Conservation (phyloP, 768 basidiomycete genomes). For the Leccinum variicolor region DNA sequence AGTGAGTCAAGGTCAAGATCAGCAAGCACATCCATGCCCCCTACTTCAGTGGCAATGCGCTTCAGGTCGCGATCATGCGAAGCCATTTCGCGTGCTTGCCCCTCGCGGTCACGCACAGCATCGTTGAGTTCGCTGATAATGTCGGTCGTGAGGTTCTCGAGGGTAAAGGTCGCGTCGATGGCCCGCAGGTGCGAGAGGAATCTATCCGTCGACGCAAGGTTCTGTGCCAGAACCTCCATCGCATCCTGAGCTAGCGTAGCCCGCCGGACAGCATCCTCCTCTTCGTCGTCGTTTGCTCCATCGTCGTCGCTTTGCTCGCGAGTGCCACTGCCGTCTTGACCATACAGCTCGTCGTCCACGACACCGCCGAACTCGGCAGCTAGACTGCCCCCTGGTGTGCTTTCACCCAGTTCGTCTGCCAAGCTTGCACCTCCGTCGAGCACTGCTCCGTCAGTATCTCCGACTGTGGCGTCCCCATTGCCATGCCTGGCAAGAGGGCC, state of each 20-base stretch:
- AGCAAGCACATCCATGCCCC: conserved; percentile 70
- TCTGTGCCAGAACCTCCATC: conserved; percentile 68
- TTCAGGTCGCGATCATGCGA: conserved; percentile 79
- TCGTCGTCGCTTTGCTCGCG: conserved; percentile 11
- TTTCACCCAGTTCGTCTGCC: conserved; percentile 39
- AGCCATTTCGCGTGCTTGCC: conserved; percentile 73
- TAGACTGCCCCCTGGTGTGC: conserved; percentile 16
- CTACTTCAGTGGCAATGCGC: conserved; percentile 72
- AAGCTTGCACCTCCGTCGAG: conserved; percentile 34
- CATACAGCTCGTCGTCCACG: conserved; percentile 16
- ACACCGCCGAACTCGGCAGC: conserved; percentile 23
- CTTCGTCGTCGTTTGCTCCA: conserved; percentile 22
- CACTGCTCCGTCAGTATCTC: conserved; percentile 31
- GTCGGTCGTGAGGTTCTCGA: conserved; percentile 73
- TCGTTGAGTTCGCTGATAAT: conserved; percentile 78
- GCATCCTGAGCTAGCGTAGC: conserved; percentile 46
- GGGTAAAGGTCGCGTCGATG: conserved; percentile 49
- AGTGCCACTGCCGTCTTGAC: conserved; percentile 11
- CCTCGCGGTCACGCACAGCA: conserved; percentile 71
- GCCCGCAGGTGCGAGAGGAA: conserved; percentile 71
- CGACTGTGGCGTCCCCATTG: conserved; percentile 25
- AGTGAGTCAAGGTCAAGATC: conserved; percentile 72
- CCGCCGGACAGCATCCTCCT: conserved; percentile 25
- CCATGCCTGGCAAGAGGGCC: conserved; percentile 24
- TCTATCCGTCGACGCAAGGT: conserved; percentile 73